Conservation (phyloP, 1,284 basidiomycete genomes). For the Irpex lacteus region DNA sequence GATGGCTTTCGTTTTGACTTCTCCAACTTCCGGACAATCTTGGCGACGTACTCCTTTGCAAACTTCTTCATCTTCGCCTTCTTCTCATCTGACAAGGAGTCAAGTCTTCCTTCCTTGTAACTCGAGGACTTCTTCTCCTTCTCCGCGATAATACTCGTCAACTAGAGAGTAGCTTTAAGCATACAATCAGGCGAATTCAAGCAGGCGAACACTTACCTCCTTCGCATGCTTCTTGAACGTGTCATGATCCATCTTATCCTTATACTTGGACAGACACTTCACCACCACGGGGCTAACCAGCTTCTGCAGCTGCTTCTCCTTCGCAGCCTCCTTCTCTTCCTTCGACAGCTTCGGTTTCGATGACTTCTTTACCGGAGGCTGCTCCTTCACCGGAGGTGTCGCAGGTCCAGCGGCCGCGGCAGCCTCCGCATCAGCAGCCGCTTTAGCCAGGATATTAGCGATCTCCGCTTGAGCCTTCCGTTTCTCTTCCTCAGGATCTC, state of each 20-base stretch:
- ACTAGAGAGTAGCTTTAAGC: slow-evolving; percentile 34
- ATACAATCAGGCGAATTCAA: not conserved
- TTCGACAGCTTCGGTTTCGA: slow-evolving; percentile 40
- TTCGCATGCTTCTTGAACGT: slow-evolving; percentile 95
- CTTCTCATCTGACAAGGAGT: slow-evolving; percentile 85
- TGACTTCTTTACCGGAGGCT: slow-evolving; percentile 31
- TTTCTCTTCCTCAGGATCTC: slow-evolving; percentile 7
- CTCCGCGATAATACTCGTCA: slow-evolving; percentile 79
- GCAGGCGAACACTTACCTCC: slow-evolving; percentile 54
- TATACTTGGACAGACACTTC: slow-evolving; percentile 87
- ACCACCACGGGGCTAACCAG: slow-evolving; percentile 91
- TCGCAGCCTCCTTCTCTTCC: slow-evolving; percentile 63
- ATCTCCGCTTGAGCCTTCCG: slow-evolving; percentile 27
- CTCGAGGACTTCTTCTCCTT: slow-evolving; percentile 92
- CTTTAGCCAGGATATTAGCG: slow-evolving; percentile 47
- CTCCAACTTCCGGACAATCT: slow-evolving; percentile 62
- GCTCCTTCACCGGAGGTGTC: slow-evolving; percentile 29
- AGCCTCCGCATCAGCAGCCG: slow-evolving; percentile 44
- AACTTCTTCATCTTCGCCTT: slow-evolving; percentile 90
- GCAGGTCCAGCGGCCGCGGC: slow-evolving; percentile 38
- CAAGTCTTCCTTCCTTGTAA: slow-evolving; percentile 70
- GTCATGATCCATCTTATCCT: slow-evolving; percentile 78
- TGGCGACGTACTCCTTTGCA: slow-evolving; percentile 82
- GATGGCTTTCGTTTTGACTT: slow-evolving; percentile 30
- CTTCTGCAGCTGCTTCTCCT: slow-evolving; percentile 83